Conservation (phyloP, 2,329 filamentous ascomycete genomes). For the Trichoderma koningii region DNA sequence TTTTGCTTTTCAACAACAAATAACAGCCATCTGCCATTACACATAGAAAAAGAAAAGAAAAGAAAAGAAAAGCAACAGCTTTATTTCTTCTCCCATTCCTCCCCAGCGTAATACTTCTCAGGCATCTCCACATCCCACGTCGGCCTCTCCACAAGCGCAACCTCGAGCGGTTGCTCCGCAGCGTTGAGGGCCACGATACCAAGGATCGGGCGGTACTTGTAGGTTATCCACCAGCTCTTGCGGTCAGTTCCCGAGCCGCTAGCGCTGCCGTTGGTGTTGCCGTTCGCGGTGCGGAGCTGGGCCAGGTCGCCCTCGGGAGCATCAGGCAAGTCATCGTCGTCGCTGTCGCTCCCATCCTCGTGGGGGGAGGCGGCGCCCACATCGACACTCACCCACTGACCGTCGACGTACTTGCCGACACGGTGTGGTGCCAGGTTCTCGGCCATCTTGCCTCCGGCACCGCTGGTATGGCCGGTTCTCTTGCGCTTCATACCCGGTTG, state of each 20-base stretch:
- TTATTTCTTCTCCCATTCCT: constrained; percentile 51
- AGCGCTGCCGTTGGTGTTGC: constrained; percentile 29
- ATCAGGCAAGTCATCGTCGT: constrained; percentile 43
- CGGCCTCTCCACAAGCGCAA: constrained; percentile 85
- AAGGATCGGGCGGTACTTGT: constrained; percentile 92
- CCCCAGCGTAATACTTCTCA: constrained; percentile 66
- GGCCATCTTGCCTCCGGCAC: constrained; percentile 57
- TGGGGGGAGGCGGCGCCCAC: constrained; percentile 44
- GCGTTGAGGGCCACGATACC: constrained; percentile 59
- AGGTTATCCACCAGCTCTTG: constrained; percentile 72
- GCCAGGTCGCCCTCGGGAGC: constrained; percentile 39
- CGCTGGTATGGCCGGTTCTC: constrained; percentile 50
- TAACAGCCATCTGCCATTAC: constrained; percentile 1
- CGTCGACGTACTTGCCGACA: constrained; percentile 45
- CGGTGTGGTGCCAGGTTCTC: constrained; percentile 49
- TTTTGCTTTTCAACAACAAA: background rate
- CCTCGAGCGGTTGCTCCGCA: constrained; percentile 61
- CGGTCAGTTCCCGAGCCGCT: constrained; percentile 35
- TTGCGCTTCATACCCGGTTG: constrained; percentile 55
- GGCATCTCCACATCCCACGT: constrained; percentile 79
- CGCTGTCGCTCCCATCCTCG: constrained; percentile 40
- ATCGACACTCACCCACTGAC: constrained; percentile 45
- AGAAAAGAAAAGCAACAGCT: too few relatives aligned
- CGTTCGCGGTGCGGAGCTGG: constrained; percentile 39
- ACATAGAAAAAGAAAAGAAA: background rate